Conservation (phyloP, 78 protist genomes). For the Isochrysis galbana region DNA sequence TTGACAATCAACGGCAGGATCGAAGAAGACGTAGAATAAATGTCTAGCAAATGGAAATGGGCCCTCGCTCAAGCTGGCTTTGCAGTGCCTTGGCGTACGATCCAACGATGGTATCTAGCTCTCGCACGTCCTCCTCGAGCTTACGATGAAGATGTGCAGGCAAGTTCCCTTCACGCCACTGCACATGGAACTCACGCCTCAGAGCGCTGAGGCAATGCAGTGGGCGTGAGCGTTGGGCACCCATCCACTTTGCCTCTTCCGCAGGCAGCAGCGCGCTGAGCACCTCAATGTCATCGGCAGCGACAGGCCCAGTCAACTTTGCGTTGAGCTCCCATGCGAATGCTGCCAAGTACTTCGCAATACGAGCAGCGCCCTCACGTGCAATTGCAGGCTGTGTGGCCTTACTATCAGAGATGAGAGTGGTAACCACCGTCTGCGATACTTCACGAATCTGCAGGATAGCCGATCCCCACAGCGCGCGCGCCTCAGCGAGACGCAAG, state of each 20-base stretch:
- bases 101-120: too few relatives aligned
- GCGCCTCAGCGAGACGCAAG: too few relatives aligned
- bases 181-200: not conserved
- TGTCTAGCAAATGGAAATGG: not conserved
- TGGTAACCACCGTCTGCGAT: too few relatives aligned
- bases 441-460: too few relatives aligned
- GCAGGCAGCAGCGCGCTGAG: not conserved
- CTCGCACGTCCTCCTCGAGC: conserved; percentile 15
- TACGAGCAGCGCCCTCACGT: not conserved
- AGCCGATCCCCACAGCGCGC: too few relatives aligned
- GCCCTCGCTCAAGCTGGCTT: not conserved
- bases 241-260: conserved; percentile 9
- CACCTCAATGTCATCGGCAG: not conserved
- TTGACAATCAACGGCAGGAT: not conserved
- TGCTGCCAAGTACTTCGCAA: not conserved
- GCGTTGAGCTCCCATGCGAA: not conserved
- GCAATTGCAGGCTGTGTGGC: too few relatives aligned
- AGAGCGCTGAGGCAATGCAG: not conserved
- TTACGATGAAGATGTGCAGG: not conserved
- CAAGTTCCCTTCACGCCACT: not conserved
- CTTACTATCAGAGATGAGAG: too few relatives aligned
- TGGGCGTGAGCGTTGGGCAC: not conserved
- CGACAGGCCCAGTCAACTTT: not conserved
- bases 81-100: not conserved
- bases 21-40: not conserved